These are phyloP conservation scores for Neopestalotiopsis sp. DNA, from an alignment of 2,329 filamentous ascomycete genomes.

Conservation along the genomic window DNA sequence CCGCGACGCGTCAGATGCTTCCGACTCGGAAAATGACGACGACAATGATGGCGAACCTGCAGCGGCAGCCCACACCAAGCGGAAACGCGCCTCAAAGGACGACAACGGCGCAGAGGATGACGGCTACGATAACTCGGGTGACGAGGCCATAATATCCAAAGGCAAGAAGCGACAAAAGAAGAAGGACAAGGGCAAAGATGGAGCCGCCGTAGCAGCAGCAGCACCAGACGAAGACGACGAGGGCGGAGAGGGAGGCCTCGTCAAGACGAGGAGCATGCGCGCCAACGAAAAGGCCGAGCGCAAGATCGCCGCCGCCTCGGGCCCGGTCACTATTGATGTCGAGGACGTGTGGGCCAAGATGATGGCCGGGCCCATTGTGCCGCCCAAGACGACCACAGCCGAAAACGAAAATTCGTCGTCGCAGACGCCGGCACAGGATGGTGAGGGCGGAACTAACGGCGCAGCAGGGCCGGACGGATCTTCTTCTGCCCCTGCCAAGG, in stretches of 20 bases:
- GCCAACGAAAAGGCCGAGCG: constrained; percentile 68
- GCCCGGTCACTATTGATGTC: constrained; percentile 72
- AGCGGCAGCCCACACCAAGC: constrained; percentile 30
- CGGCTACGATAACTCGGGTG: constrained; percentile 72
- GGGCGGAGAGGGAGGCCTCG: constrained; percentile 63
- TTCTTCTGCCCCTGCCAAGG: constrained; percentile 25
- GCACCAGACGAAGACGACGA: constrained; percentile 55
- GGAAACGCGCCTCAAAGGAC: constrained; percentile 32
- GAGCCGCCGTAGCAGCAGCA: constrained; percentile 25
- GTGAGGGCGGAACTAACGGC: not conserved
- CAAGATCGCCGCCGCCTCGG: constrained; percentile 54
- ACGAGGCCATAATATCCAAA: constrained; percentile 70
- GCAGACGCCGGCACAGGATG: not conserved
- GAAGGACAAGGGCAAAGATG: constrained; percentile 46
- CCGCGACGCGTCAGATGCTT: constrained; percentile 53
- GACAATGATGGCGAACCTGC: constrained; percentile 34
- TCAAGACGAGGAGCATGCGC: constrained; percentile 76
- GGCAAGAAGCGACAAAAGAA: constrained; percentile 59
- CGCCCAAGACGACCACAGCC: constrained; percentile 30
- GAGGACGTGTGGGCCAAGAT: constrained; percentile 74
- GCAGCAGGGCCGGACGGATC: constrained; percentile 21
- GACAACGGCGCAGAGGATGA: constrained; percentile 41
- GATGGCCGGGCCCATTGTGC: constrained; percentile 50
- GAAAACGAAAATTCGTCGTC: constrained; percentile 23
- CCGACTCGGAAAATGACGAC: constrained; percentile 53